A percentile compares a stretch with the other conserved stretches of the same genome.
These are phyloP conservation scores for Mortierella antarctica DNA, from an alignment of 192 early-diverging fungal genomes.

Conservation along the genomic window DNA sequence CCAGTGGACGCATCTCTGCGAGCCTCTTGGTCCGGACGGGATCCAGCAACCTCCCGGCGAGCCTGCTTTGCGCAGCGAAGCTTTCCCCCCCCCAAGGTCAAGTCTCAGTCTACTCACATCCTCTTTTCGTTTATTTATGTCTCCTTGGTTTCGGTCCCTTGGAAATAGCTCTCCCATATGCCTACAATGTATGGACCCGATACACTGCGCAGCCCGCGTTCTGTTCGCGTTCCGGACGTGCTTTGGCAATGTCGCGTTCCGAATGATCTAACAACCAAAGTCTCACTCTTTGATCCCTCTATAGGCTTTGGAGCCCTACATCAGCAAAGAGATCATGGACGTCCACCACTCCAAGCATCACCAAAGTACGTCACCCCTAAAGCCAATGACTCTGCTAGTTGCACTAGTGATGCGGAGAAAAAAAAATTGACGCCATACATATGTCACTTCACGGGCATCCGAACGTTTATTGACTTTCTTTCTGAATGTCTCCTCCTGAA, in stretches of 20 bases:
- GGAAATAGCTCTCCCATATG: constrained; percentile 42
- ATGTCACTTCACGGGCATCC: not conserved
- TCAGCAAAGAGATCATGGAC: constrained; percentile 94
- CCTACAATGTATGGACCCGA: constrained; percentile 35
- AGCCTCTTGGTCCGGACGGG: not conserved
- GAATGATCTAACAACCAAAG: not conserved
- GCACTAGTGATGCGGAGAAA: not conserved
- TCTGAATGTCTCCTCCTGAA: not conserved
- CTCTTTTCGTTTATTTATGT: not conserved
- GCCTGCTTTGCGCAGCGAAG: not conserved
- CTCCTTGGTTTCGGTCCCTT: no score
- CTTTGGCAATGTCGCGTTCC: not conserved
- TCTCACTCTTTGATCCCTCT: not conserved
- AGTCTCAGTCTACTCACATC: not conserved
- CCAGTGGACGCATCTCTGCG: not conserved
- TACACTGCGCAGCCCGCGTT: not conserved
- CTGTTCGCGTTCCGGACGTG: constrained; percentile 8
- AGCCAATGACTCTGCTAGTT: no score
- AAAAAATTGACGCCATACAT: constrained; percentile 7
- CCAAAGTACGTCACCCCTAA: constrained; percentile 54
- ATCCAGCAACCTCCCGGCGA: not conserved
- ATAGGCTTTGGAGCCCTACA: constrained; percentile 91
- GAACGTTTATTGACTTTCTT: not conserved
- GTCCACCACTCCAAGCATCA: constrained; percentile 97
- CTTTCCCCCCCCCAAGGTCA: not conserved